A percentile compares a stretch with the other conserved stretches of the same genome.
These are phyloP conservation scores for Dioscorea cayenensis DNA, from an alignment of 116 monocot genomes.

Conservation along the genomic window DNA sequence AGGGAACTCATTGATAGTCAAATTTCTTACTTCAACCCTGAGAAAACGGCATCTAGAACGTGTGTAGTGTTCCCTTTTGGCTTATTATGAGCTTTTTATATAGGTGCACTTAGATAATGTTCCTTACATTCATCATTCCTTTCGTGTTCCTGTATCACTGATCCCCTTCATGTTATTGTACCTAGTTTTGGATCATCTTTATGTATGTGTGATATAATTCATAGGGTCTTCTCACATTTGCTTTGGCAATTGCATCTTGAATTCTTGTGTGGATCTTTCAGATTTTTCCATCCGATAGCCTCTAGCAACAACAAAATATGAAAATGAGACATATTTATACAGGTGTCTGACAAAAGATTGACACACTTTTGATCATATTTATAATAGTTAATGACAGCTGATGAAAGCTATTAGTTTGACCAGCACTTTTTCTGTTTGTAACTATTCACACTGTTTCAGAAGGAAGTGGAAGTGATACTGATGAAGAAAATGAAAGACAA, in stretches of 20 bases:
- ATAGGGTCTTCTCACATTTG: background rate
- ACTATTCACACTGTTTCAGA: slow-evolving; percentile 30
- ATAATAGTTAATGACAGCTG: too few species aligned
- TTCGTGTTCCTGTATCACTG: too few species aligned
- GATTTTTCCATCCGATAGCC: background rate
- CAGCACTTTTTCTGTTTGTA: background rate
- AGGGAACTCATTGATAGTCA: too few species aligned
- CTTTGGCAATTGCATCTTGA: background rate
- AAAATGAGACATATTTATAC: too few species aligned
- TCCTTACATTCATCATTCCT: background rate
- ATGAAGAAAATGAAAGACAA: slow-evolving; percentile 81
- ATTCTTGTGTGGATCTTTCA: background rate
- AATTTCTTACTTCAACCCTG: too few species aligned
- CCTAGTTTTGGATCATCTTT: background rate
- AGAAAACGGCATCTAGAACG: too few species aligned
- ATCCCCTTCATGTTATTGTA: background rate
- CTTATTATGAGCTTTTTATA: too few species aligned
- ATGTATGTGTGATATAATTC: background rate
- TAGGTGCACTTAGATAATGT: too few species aligned
- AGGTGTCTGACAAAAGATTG: background rate
- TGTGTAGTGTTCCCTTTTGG: too few species aligned
- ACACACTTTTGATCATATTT: slow-evolving; percentile 18
- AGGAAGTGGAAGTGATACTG: slow-evolving; percentile 66
- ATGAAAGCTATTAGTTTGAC: too few species aligned
- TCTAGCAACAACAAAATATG: background rate